Conservation (phyloP, 2,329 filamentous ascomycete species). For the Clarireedia paspali region DNA sequence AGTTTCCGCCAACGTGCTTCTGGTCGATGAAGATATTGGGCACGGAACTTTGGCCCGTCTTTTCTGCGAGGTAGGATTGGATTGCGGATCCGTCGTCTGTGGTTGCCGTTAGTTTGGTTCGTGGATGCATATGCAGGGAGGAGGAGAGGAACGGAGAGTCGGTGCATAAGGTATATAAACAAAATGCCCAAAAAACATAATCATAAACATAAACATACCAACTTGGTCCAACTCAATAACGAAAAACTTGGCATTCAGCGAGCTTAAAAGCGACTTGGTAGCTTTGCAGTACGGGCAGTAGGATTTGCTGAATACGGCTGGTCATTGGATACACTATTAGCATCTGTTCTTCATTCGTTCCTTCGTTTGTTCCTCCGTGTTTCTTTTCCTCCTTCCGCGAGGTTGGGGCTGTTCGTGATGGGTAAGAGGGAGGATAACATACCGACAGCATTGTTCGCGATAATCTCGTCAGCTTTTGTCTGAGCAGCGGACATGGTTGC, state of each 20-base stretch:
- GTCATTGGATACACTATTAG: too few relatives aligned
- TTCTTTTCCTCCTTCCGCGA: too few relatives aligned
- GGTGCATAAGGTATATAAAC: background rate
- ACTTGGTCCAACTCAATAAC: constrained; percentile 79
- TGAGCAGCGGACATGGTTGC: constrained; percentile 75
- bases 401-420: too few relatives aligned
- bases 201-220: constrained; percentile 44
- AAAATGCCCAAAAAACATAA: background rate
- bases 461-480: constrained; percentile 75
- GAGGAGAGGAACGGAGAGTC: background rate
- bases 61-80: constrained; percentile 72
- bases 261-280: constrained; percentile 67
- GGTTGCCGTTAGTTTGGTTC: background rate
- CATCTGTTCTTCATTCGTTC: too few relatives aligned
- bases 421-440: constrained; percentile 30
- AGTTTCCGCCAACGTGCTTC: constrained; percentile 95
- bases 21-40: constrained; percentile 91
- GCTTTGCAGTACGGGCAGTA: constrained; percentile 90
- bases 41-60: constrained; percentile 80
- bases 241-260: constrained; percentile 64
- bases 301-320: constrained; percentile 92
- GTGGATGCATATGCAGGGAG: background rate
- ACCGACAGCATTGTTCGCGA: constrained; percentile 84
- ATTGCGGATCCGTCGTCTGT: constrained; percentile 74
- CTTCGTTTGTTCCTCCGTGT: too few relatives aligned